phyloP scores from a whole-genome alignment of 495 filamentous ascomycete genomes.

The Aspergillus funiculosus region DNA sequence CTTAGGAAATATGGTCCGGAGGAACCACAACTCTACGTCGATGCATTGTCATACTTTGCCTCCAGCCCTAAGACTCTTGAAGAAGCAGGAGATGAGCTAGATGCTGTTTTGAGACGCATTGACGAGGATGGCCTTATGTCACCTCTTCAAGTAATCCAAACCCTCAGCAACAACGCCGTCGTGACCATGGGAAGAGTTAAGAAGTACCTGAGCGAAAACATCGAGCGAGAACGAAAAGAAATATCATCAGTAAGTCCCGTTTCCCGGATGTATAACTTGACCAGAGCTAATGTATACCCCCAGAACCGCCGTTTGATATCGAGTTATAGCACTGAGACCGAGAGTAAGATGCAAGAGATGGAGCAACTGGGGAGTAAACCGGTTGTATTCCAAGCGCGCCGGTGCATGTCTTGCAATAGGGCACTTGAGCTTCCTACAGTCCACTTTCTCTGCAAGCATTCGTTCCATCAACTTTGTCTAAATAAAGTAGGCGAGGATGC shows the following conservation, averaged over 20 bases:
- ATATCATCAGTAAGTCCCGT: constrained; percentile 55
- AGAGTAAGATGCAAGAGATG: constrained; percentile 70
- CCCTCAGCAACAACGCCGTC: constrained; percentile 74
- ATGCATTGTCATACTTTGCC: constrained; percentile 89
- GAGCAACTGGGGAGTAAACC: constrained; percentile 69
- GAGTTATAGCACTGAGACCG: constrained; percentile 82
- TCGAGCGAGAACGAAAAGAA: constrained; percentile 79
- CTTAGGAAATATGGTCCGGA: constrained; percentile 84
- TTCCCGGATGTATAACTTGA: neutral
- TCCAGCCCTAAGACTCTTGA: constrained; percentile 73
- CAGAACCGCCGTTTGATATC: constrained; percentile 76
- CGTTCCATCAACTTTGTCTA: constrained; percentile 85
- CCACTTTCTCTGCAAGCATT: constrained; percentile 95
- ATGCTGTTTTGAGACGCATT: constrained; percentile 76
- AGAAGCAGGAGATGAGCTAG: constrained; percentile 78
- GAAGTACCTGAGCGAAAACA: constrained; percentile 80
- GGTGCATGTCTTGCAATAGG: constrained; percentile 73
- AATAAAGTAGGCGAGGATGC: constrained; percentile 58
- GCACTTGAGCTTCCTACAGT: constrained; percentile 79
- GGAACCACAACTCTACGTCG: constrained; percentile 88
- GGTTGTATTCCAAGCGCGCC: constrained; percentile 79
- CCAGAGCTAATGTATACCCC: constrained; percentile 14
- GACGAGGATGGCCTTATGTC: constrained; percentile 90
- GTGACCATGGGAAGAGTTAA: constrained; percentile 98
- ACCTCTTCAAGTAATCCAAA: constrained; percentile 93